A percentile compares a stretch with the other conserved stretches of the same genome.
Conservation (phyloP, 495 filamentous ascomycete genomes). For the Talaromyces adpressus region DNA sequence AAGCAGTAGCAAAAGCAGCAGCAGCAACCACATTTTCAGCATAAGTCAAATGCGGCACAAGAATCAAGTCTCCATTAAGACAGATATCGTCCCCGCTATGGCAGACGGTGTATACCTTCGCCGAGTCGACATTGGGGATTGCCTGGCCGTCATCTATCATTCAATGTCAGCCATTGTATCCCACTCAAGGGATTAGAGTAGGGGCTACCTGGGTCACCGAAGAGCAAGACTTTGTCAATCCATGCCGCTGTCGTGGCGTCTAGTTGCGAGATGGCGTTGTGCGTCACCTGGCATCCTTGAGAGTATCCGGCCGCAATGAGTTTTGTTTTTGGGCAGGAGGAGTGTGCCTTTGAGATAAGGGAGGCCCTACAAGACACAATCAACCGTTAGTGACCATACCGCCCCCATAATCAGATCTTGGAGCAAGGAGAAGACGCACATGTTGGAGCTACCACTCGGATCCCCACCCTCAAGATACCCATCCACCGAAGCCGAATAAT, state of each 20-base stretch:
- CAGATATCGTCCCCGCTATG: conserved; percentile 29
- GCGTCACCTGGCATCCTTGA: conserved; percentile 24
- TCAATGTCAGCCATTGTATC: background rate
- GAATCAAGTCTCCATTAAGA: conserved; percentile 18
- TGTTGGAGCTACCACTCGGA: conserved; percentile 16
- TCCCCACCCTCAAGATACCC: conserved; percentile 32
- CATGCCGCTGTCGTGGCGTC: conserved; percentile 13
- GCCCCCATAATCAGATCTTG: too few species aligned
- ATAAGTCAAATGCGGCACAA: conserved; percentile 22
- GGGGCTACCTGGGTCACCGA: conserved; percentile 23
- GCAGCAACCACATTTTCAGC: conserved; percentile 12
- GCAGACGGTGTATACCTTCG: conserved; percentile 24
- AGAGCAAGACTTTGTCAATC: conserved; percentile 25
- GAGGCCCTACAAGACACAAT: conserved; percentile 6
- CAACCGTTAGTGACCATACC: too few species aligned
- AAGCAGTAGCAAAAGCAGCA: conserved; percentile 12
- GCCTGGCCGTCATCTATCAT: conserved; percentile 18
- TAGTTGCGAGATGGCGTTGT: conserved; percentile 23
- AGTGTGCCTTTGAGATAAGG: conserved; percentile 10
- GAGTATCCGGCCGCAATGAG: conserved; percentile 19
- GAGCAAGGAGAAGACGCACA: conserved; percentile 9
- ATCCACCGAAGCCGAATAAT: conserved; percentile 24
- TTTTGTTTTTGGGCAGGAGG: conserved; percentile 20
- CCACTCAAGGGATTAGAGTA: background rate
- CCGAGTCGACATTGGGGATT: conserved; percentile 16